phyloP scores from a whole-genome alignment of 192 early-diverging fungal genomes.

The Coemansia sp. region DNA sequence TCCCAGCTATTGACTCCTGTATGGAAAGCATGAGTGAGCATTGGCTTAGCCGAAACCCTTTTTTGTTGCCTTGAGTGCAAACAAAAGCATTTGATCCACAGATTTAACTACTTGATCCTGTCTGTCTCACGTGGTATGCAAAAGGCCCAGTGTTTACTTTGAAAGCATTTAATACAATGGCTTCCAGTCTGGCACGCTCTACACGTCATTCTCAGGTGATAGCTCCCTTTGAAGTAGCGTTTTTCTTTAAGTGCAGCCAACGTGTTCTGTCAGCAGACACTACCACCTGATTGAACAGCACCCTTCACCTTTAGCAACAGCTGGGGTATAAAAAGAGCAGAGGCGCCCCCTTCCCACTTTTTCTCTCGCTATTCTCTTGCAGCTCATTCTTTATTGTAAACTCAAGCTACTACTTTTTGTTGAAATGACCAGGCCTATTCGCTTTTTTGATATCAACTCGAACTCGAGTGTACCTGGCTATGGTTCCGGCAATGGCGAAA shows the following conservation, averaged over 20 bases:
- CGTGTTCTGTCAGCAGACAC: neutral
- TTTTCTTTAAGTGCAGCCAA: neutral
- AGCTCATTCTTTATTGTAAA: neutral
- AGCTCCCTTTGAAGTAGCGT: too few relatives aligned
- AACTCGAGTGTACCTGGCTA: neutral
- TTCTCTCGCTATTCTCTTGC: neutral
- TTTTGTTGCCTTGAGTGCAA: constrained; percentile 37
- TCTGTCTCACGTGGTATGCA: neutral
- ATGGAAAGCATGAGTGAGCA: too few relatives aligned
- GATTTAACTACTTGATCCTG: neutral
- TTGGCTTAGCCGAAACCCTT: too few relatives aligned
- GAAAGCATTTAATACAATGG: too few relatives aligned
- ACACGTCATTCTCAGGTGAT: too few relatives aligned
- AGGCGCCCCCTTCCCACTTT: neutral
- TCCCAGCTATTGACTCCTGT: too few relatives aligned
- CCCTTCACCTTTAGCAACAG: neutral
- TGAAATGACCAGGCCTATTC: neutral
- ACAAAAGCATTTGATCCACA: neutral
- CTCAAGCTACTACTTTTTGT: neutral
- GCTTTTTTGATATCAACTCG: too few relatives aligned
- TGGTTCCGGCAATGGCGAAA: neutral
- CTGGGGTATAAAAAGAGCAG: neutral
- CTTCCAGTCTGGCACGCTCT: too few relatives aligned
- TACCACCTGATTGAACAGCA: neutral
- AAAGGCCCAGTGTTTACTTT: neutral